Conservation (phyloP, 768 basidiomycete species). For the Suillus brevipes region DNA sequence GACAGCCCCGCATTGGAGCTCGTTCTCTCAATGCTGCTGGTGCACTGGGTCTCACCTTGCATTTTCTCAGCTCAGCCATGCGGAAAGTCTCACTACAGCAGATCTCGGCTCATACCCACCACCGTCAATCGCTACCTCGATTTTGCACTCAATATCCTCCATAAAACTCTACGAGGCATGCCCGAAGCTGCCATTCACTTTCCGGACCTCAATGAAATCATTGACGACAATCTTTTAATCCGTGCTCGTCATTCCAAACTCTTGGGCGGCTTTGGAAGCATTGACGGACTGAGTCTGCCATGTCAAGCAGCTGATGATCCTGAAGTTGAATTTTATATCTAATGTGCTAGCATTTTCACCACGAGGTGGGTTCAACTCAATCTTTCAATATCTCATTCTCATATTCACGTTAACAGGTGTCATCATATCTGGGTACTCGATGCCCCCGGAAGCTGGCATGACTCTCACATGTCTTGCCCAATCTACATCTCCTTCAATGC, state of each 20-base stretch:
- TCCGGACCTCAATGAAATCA: no score
- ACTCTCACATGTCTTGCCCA: no score
- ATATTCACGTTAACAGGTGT: background rate
- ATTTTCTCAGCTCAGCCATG: constrained; percentile 42
- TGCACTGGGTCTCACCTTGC: constrained; percentile 41
- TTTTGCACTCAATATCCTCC: no score
- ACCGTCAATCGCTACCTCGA: no score
- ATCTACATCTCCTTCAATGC: no score
- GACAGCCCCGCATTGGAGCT: no score
- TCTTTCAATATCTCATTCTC: no score
- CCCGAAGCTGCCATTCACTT: no score
- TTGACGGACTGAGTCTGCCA: background rate
- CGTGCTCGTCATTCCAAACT: no score
- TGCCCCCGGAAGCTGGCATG: no score
- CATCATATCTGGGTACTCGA: background rate
- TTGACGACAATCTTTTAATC: background rate
- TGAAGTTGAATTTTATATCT: background rate
- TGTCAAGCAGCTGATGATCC: background rate
- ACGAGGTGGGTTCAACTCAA: background rate
- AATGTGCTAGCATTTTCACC: background rate
- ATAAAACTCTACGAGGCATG: no score
- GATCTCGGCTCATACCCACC: no score
- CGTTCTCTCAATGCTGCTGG: constrained; percentile 28
- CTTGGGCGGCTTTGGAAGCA: background rate
- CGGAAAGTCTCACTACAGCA: constrained; percentile 34